These are phyloP conservation scores for Lepraria neglecta DNA, from an alignment of 495 filamentous ascomycete species.

Conservation along the genomic window DNA sequence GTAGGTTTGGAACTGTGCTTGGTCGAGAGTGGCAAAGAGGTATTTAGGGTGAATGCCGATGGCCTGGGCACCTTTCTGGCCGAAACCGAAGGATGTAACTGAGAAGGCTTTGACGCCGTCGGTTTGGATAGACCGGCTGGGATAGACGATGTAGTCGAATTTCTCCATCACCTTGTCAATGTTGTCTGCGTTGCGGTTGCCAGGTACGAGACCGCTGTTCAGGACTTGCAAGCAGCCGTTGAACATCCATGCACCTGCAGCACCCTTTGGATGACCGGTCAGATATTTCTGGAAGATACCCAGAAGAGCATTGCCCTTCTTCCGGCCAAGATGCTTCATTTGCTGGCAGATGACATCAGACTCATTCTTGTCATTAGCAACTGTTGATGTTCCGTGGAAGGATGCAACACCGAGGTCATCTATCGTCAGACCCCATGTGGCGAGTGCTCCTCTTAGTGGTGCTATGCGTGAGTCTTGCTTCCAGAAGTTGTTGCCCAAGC, in stretches of 20 bases:
- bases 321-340: conserved; percentile 85
- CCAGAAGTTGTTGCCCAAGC: conserved; percentile 97
- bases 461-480: conserved; percentile 89
- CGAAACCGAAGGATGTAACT: conserved; percentile 98
- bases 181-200: conserved; percentile 97
- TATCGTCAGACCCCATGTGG: conserved; percentile 96
- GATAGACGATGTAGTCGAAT: conserved; percentile 97
- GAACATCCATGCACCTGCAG: conserved; percentile 99
- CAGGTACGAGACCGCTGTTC: conserved; percentile 87
- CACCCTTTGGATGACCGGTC: conserved; percentile 98
- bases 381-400: conserved; percentile 97
- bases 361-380: conserved; percentile 99
- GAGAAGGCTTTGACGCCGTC: conserved; percentile 98
- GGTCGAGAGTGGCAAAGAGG: conserved; percentile 88
- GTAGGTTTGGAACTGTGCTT: conserved; percentile 75
- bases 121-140: conserved; percentile 89
- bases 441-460: conserved; percentile 86
- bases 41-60: conserved; percentile 96
- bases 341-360: conserved; percentile 97
- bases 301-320: conserved; percentile 90
- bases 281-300: conserved; percentile 99
- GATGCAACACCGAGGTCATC: conserved; percentile 93
- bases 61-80: conserved; percentile 95
- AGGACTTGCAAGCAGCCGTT: conserved; percentile 95
- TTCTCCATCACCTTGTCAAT: conserved; percentile 93